Evolutionary conservation across 2,329 filamentous ascomycete genomes (phyloP), one percentile per base, ranked within the genome.

Genomic region (Hypoxylon rubiginosum): DNA sequence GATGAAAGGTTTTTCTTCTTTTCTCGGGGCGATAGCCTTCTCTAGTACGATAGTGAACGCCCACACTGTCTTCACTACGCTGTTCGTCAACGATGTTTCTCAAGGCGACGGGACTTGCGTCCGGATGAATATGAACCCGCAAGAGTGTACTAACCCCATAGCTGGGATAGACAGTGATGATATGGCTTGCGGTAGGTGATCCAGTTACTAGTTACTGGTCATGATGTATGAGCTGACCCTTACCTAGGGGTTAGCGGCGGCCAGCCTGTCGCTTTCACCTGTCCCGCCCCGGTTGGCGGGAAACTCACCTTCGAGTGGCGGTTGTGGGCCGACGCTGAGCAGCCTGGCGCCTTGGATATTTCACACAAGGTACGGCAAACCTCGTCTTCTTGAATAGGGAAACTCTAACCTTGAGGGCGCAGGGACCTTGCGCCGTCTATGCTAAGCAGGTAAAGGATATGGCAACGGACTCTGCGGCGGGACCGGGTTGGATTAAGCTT

Each of bases 401-500:
- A 7, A 9, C 28, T 19, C 45, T 64, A 52, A 64, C 48, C 9
- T 48, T 51, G 21, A 2, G n/a, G 26, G 48, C 91, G 78, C 85
- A 87, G 75, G 91, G 91, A 0, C 90, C 91, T 52, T 92, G 91
- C 73, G 86, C 90, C 28, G 86, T 93, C 24, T 94, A 93, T 78
- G 82, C 92, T 80, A 93, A 93, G 81, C 87, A 88, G 73, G 86
- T 93, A 1, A 78, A 82, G 68, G 83, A 88, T 62, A 87, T 89
- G 63, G 79, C 79, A 11, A 76, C 75, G 21, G 80, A 83, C 68
- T 77, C 85, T 11, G 88, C 88, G 53, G 80, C 84, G 24, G 91
- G 91, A 4, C 80, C 83, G 54, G 91, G 91, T 41, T 94, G 91
- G 92, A 92, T 94, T 84, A 93, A 93, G 83, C 86, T 94, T 4